Conservation (phyloP, 192 early-diverging fungal species). For the Entomortierella lignicola region DNA sequence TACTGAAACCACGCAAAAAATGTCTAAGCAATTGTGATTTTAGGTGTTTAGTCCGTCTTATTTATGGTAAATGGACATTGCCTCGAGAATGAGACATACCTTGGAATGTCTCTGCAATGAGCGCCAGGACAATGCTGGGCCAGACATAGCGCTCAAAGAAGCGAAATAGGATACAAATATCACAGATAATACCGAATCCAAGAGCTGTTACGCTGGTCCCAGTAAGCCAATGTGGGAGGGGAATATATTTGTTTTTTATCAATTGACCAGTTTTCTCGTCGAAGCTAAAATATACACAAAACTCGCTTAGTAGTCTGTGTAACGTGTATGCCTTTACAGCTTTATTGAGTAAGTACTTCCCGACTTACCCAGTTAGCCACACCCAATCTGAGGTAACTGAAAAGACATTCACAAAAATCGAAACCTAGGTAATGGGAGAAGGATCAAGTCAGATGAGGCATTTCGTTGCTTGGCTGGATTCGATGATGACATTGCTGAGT, state of each 20-base stretch:
- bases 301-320: not conserved
- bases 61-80: too few species aligned
- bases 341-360: too few species aligned
- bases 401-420: conserved; percentile 38
- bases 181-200: conserved; percentile 31
- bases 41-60: too few species aligned
- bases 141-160: conserved; percentile 32
- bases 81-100: conserved; percentile 5
- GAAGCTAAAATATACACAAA: not conserved
- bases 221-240: conserved; percentile 25
- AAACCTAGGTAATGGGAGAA: conserved; percentile 26
- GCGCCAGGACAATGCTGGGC: conserved; percentile 15
- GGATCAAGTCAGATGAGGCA: too few species aligned
- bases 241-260: not conserved
- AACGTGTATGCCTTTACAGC: not conserved
- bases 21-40: conserved; percentile 4
- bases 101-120: conserved; percentile 25
- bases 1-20: conserved; percentile 20
- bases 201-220: conserved; percentile 16
- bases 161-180: conserved; percentile 29
- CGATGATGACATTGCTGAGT: too few species aligned
- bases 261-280: conserved; percentile 12
- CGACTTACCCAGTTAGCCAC: conserved; percentile 14
- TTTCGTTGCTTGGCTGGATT: too few species aligned
- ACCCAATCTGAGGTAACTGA: conserved; percentile 43